Conservation (phyloP, 495 filamentous ascomycete genomes). For the Amphirosellinia nigrospora region DNA sequence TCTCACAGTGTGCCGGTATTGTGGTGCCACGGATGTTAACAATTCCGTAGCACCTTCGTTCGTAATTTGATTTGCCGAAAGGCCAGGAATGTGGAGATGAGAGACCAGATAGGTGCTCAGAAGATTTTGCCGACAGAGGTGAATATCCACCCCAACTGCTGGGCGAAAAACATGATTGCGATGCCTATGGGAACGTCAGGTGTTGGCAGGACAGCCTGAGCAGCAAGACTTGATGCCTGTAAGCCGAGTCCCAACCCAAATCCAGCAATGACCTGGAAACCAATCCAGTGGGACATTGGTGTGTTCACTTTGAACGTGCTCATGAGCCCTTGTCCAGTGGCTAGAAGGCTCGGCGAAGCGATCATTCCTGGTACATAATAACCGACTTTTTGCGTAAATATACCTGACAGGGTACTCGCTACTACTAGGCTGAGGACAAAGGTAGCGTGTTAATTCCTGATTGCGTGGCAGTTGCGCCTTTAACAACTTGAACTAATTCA, state of each 20-base stretch:
- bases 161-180: conserved; percentile 68
- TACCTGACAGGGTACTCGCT: conserved; percentile 57
- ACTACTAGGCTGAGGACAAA: conserved; percentile 58
- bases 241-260: conserved; percentile 75
- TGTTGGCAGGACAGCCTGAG: conserved; percentile 63
- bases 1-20: conserved; percentile 50
- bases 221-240: conserved; percentile 69
- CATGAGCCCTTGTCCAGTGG: conserved; percentile 71
- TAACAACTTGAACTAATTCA: conserved; percentile 74
- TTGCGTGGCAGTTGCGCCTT: conserved; percentile 60
- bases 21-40: conserved; percentile 47
- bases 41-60: conserved; percentile 65
- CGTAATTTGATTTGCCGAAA: conserved; percentile 57
- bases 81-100: conserved; percentile 52
- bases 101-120: conserved; percentile 64
- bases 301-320: conserved; percentile 66
- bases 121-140: conserved; percentile 67
- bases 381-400: conserved; percentile 60
- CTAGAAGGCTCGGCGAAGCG: conserved; percentile 60
- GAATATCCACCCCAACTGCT: conserved; percentile 72
- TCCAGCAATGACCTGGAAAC: conserved; percentile 74
- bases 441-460: conserved; percentile 68
- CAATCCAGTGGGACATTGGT: conserved; percentile 66
- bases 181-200: conserved; percentile 67
- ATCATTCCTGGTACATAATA: conserved; percentile 76